Evolutionary conservation across 805 yeast species (phyloP), one percentile per base, ranked within the genome.

Genomic region (Starmerella bombi): DNA sequence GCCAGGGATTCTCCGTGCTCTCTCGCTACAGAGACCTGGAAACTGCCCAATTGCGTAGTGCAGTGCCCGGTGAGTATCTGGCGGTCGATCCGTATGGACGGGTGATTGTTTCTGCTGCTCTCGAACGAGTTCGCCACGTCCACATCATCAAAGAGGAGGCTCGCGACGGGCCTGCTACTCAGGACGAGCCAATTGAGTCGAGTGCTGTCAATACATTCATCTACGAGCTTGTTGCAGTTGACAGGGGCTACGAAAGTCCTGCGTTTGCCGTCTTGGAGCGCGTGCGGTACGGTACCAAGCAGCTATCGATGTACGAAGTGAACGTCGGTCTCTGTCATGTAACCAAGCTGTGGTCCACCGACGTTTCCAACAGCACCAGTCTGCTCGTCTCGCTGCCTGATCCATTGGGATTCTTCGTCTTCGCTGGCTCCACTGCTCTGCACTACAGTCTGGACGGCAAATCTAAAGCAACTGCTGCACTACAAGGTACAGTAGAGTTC

Each of bases 271-370:
- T 86, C 0, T 59, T 91, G 6, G 97, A 88, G 54, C 60, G 71
- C 6, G 78, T 73, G 42, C 53, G 63, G 5, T 61, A 15, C 28
- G 49, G 38, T 3, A 31, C 53, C 42, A 66, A 61, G 37, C 49
- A 53, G 22, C 62, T 88, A 38, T 70, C 73, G 3, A 80, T 72
- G 55, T 88, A 88, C 60, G 88, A 83, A 53, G 61, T 86, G 20
- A 96, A 91, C 57, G 67, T 82, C 31, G 95, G 96, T 1, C 62
- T 88, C 35, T 86, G 86, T 53, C 80, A 79, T 55, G 71, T 86
- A 2, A 66, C 80, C 1, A 70, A 69, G 42, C 67, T 66, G 48
- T 67, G 60, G 59, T 54, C 69, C n/a, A 67, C 58, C 32, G 55
- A 45, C 6, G 58, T 74, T 2, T 53, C 59, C 1, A 49, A 23